Percentiles rank a stretch among this genome's conserved stretches.
phyloP scores from a whole-genome alignment of 768 basidiomycete species.

The Boletellus ananas region DNA sequence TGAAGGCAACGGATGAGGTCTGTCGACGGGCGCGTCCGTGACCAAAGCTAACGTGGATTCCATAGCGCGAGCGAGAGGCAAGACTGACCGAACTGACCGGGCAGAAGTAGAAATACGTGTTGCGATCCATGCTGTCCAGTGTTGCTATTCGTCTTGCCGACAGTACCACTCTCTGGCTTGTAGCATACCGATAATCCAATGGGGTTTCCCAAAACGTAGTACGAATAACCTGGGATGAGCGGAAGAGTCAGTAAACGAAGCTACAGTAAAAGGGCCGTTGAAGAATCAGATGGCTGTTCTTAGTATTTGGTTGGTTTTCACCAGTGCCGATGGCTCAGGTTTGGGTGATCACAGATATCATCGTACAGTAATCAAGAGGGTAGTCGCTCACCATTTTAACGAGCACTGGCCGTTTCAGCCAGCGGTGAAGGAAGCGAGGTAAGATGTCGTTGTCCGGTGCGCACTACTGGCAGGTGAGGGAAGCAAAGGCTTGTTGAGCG shows the following conservation, averaged over 20 bases:
- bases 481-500: background rate
- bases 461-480: no score
- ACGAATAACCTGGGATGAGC: slow-evolving; percentile 2
- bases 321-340: slow-evolving; percentile 31
- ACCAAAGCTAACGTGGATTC: slow-evolving; percentile 1
- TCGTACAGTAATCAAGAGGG: slow-evolving; percentile 2
- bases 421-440: no score
- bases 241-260: slow-evolving; percentile 12
- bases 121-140: background rate
- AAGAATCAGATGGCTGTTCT: slow-evolving; percentile 34
- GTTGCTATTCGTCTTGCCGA: background rate
- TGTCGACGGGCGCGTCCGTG: slow-evolving; percentile 8
- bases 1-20: slow-evolving; percentile 66
- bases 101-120: slow-evolving; percentile 3
- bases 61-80: slow-evolving; percentile 52
- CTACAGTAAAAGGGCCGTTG: background rate
- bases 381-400: no score
- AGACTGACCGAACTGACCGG: slow-evolving; percentile 40
- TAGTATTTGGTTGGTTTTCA: slow-evolving; percentile 30
- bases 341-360: slow-evolving; percentile 24
- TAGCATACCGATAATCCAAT: background rate
- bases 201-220: background rate
- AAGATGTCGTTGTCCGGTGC: no score
- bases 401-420: no score
- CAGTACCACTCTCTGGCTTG: background rate